phyloP scores from a whole-genome alignment of 306 rosid genomes.

The Cucumis sativus region DNA sequence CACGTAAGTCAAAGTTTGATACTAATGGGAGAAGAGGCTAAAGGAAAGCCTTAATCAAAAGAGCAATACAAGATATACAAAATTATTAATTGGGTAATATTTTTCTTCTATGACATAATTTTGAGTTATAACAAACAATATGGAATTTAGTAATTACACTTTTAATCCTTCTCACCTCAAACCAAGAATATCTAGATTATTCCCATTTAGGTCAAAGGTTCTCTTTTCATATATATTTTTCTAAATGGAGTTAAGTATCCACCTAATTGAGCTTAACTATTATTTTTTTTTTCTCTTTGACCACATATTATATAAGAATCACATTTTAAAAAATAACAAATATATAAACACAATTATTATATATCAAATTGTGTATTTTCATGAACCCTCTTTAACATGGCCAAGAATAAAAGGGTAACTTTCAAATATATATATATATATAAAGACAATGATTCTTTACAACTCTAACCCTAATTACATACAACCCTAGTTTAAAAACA shows the following conservation, averaged over 20 bases:
- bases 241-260: not conserved
- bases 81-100: no score
- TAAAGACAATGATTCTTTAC: not conserved
- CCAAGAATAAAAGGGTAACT: not conserved
- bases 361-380: no score
- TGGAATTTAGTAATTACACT: not conserved
- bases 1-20: no score
- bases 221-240: not conserved
- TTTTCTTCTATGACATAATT: no score
- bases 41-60: no score
- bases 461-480: not conserved
- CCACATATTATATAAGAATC: not conserved
- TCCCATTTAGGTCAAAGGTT: not conserved
- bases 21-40: no score
- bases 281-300: not conserved
- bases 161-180: no score
- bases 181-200: not conserved
- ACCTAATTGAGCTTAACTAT: not conserved
- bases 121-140: not conserved
- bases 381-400: not conserved
- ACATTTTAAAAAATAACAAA: not conserved
- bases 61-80: no score
- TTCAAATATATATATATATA: not conserved
- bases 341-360: no score
- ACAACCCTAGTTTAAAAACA: not conserved